These are phyloP conservation scores for Metarhizium robertsii DNA, from an alignment of 2,329 filamentous ascomycete genomes.

Conservation along the genomic window DNA sequence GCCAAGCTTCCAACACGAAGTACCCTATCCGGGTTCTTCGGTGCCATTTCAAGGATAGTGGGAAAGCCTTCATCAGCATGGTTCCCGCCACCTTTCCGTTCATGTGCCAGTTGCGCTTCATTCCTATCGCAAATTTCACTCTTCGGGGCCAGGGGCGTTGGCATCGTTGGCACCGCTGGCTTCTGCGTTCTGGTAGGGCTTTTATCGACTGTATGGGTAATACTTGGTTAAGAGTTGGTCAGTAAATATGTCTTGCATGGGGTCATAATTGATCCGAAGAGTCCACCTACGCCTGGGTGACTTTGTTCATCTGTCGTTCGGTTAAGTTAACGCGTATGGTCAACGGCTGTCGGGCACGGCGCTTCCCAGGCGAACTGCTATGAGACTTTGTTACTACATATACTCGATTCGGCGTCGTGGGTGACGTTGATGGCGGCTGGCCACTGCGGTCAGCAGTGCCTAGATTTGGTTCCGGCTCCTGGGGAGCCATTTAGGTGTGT, in stretches of 20 bases:
- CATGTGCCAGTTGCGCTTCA: not conserved
- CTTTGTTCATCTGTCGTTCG: conserved; percentile 37
- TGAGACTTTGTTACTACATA: conserved; percentile 18
- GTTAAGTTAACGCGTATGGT: conserved; percentile 40
- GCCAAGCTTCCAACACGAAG: not conserved
- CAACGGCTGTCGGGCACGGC: conserved; percentile 26
- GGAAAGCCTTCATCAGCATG: not conserved
- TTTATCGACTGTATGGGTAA: conserved; percentile 21
- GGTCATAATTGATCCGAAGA: not conserved
- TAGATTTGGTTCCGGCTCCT: not conserved
- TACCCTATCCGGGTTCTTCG: not conserved
- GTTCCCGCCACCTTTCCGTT: too few species aligned
- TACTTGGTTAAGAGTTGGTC: conserved; percentile 17
- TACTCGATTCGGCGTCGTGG: not conserved
- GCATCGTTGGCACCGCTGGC: not conserved
- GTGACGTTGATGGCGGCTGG: not conserved
- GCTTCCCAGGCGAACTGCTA: conserved; percentile 21
- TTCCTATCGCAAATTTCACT: not conserved
- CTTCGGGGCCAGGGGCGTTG: not conserved
- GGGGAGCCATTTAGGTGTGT: not conserved
- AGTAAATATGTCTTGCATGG: not conserved
- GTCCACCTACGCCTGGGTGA: conserved; percentile 33
- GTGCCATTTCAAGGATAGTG: not conserved
- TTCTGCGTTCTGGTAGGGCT: conserved; percentile 15
- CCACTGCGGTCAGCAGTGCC: not conserved